phyloP scores from a whole-genome alignment of 495 filamentous ascomycete genomes.

The Letharia columbiana region DNA sequence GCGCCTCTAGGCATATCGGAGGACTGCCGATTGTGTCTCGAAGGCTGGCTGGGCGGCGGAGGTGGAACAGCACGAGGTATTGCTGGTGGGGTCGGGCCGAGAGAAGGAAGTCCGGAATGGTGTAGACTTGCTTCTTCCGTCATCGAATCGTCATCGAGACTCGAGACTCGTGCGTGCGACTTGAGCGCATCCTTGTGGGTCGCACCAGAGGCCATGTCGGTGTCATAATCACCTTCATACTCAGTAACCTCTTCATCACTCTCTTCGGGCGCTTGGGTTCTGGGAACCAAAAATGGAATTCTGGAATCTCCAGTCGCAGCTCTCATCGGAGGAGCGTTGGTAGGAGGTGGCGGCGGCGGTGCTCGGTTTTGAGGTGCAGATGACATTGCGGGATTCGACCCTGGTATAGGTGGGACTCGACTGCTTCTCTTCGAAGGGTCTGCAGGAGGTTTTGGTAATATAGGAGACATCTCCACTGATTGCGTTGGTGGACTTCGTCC shows the following conservation, averaged over 20 bases:
- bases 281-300: slow-evolving; percentile 32
- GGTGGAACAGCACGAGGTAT: slow-evolving; percentile 47
- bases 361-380: slow-evolving; percentile 53
- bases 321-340: slow-evolving; percentile 43
- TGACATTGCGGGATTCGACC: slow-evolving; percentile 32
- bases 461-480: slow-evolving; percentile 35
- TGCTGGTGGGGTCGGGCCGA: slow-evolving; percentile 48
- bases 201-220: slow-evolving; percentile 84
- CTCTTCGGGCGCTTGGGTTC: slow-evolving; percentile 44
- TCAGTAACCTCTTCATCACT: slow-evolving; percentile 80
- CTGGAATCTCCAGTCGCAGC: slow-evolving; percentile 52
- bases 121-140: slow-evolving; percentile 46
- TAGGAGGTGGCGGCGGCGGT: slow-evolving; percentile 72
- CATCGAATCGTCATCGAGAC: slow-evolving; percentile 47
- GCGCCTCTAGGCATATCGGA: slow-evolving; percentile 62
- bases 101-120: slow-evolving; percentile 40
- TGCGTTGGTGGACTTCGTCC: slow-evolving; percentile 16
- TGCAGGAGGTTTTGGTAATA: slow-evolving; percentile 34
- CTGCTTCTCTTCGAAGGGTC: slow-evolving; percentile 23
- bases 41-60: slow-evolving; percentile 43
- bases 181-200: slow-evolving; percentile 89
- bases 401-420: slow-evolving; percentile 38
- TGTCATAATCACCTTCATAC: slow-evolving; percentile 98
- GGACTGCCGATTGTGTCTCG: slow-evolving; percentile 44
- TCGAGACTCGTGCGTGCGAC: slow-evolving; percentile 68